Conservation (phyloP, 2,329 filamentous ascomycete genomes). For the Nemania sp. region DNA sequence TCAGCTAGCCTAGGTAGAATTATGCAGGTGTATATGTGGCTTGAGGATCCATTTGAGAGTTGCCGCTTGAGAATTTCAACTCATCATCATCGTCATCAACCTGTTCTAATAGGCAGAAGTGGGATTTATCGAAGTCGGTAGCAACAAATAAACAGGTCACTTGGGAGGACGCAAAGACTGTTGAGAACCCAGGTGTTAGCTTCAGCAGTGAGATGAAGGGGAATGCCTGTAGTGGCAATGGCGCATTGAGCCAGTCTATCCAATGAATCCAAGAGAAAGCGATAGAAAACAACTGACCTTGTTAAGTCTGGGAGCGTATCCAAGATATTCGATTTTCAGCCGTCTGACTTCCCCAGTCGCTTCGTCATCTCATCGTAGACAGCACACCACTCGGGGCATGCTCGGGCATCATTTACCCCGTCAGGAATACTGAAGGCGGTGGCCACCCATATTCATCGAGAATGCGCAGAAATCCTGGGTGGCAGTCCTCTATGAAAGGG, state of each 20-base stretch:
- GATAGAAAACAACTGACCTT: conserved; percentile 43
- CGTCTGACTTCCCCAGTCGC: conserved; percentile 79
- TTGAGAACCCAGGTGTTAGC: conserved; percentile 1
- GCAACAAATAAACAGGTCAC: conserved; percentile 94
- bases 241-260: not conserved
- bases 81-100: conserved; percentile 95
- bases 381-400: conserved; percentile 94
- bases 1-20: conserved; percentile 75
- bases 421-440: conserved; percentile 99
- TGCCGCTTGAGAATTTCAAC: conserved; percentile 80
- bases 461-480: conserved; percentile 42
- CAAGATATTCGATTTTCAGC: conserved; percentile 93
- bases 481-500: conserved; percentile 31
- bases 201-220: not conserved
- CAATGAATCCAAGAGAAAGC: not conserved
- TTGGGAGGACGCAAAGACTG: conserved; percentile 86
- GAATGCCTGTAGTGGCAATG: not conserved
- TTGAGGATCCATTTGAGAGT: conserved; percentile 75
- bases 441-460: conserved; percentile 73
- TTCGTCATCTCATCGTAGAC: conserved; percentile 86
- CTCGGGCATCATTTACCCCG: conserved; percentile 88
- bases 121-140: conserved; percentile 89
- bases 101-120: conserved; percentile 97
- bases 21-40: conserved; percentile 77
- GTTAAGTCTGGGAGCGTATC: conserved; percentile 91